phyloP scores from a whole-genome alignment of 2,329 filamentous ascomycete species.

The Emydomyces testavorans region DNA sequence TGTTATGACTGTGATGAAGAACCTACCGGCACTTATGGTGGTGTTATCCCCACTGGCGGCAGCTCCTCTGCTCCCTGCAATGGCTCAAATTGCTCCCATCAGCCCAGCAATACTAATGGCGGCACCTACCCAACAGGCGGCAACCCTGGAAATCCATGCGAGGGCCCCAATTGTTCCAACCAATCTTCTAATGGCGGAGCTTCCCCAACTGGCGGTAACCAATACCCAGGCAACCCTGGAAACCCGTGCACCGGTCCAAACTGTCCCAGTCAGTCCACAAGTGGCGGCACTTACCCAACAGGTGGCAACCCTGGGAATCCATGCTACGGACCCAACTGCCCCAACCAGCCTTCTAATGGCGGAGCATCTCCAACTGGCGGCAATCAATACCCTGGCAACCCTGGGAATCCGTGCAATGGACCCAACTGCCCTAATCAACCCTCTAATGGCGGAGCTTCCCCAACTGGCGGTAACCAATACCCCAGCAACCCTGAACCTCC shows the following conservation, averaged over 20 bases:
- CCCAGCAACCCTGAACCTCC: no score
- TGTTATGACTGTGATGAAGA: not conserved
- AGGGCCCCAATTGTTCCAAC: no score
- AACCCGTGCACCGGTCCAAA: slow-evolving; percentile 2
- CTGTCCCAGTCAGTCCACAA: not conserved
- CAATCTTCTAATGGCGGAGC: no score
- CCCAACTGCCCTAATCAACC: slow-evolving; percentile 1
- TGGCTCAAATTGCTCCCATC: not conserved
- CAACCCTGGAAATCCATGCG: no score
- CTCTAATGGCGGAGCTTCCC: not conserved
- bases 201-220: not conserved
- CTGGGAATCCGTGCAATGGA: slow-evolving; percentile 1
- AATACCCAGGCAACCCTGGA: not conserved
- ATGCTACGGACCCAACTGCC: no score
- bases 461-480: no score
- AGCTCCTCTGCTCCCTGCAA: slow-evolving; percentile 1
- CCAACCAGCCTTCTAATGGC: no score
- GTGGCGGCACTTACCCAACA: not conserved
- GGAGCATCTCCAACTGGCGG: slow-evolving; percentile 1
- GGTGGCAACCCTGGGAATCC: no score
- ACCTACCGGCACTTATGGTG: not conserved
- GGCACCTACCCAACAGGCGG: not conserved
- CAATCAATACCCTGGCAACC: not conserved
- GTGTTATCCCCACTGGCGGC: not conserved
- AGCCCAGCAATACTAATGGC: not conserved